Base-by-base conservation (phyloP, 352 stramenopile genomes). In the Globisporangium rhizosaccharum region DNA sequence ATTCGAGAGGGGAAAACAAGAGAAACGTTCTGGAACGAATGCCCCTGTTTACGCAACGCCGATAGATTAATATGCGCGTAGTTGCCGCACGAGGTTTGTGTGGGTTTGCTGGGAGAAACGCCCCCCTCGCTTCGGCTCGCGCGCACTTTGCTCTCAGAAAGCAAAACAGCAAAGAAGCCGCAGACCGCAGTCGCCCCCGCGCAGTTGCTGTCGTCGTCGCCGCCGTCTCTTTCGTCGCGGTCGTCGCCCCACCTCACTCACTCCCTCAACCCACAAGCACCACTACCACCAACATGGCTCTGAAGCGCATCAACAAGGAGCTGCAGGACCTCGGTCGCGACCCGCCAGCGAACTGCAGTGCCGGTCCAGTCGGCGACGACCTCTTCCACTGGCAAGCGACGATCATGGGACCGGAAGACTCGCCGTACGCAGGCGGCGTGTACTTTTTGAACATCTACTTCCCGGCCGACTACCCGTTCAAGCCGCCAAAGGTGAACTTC, bases 391-490 rank as follows among this genome's bases (percentile, higher is more conserved):
- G 96, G 96, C 94, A 97, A 57, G 94, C 92, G 58, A 90, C 96
- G 63, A 99, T 99, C 68, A 99, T 99, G 96, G 97, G 97, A 60
- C 96, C 97, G 28, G 96, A 99, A 69, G 97, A 99, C 72, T 98
- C 90, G 71, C 97, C 97, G 39, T 99, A 99, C 77, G 87, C 94
- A 47, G 96, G 96, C 51, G 96, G 96, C 53, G 96, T 99, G 53
- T 99, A 98, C 85, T 99, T 99, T 71, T 76, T 99, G 42, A 98
- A 99, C 79, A 99, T 99, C 72, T 96, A 98, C 79, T 99, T 99
- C 76, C 96, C 97, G 53, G 96, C 96, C 42, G 97, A 99, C 74
- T 99, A 99, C 85, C 97, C 97, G 48, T 99, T 99, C 82, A 99
- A 99, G 87, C 96, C 97, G 33, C 96, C 96, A 57, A 98, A 96